Base-by-base conservation (phyloP, 495 filamentous ascomycete genomes). In the Hyaloscypha variabilis region DNA sequence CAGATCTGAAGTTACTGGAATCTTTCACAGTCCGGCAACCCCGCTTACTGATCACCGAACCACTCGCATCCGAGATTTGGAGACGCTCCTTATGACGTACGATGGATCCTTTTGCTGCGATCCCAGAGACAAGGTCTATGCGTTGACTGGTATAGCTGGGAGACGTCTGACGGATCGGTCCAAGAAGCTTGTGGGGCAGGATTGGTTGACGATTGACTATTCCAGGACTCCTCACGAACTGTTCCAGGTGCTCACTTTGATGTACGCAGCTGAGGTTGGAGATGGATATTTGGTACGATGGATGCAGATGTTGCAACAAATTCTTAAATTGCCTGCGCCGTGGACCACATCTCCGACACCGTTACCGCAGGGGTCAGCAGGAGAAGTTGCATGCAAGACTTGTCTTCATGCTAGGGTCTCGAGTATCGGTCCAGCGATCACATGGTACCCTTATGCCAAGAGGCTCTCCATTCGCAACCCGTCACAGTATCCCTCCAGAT, bases 51-150 rank as follows among this genome's bases (percentile, higher is more conserved):
- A 50, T 25, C 58, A 61, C 8, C 14, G 42, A 13, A 49, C 25
- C 25, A 6, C 58, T 21, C 25, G 24, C 8, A 4, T 50, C n/a
- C 25, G 28, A 17, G 21, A 46, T 31, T 19, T 61, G 30, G 58
- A 61, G 24, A 17, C 19, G 14, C 42, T 50, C 6, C 36, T 49
- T 21, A 61, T 28, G 25, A 5, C 36, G 11, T 50, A 61, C 58
- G 42, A 30, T 28, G 34, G 19, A 11, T 50, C 58, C 17, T 36
- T 50, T 25, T 50, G 58, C 58, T 49, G 34, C 24, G 58, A 61
- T 29, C 34, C 58, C 6, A 25, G 58, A 50, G 58, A 61, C 24
- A 61, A 61, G 29, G 29, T 61, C 1, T 61, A 25, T 50, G 34
- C 58, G 24, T 19, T 31, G 54, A 3, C 34, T 21, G 54, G 54